Conservation (phyloP, 495 filamentous ascomycete genomes). For the Viridothelium virens region DNA sequence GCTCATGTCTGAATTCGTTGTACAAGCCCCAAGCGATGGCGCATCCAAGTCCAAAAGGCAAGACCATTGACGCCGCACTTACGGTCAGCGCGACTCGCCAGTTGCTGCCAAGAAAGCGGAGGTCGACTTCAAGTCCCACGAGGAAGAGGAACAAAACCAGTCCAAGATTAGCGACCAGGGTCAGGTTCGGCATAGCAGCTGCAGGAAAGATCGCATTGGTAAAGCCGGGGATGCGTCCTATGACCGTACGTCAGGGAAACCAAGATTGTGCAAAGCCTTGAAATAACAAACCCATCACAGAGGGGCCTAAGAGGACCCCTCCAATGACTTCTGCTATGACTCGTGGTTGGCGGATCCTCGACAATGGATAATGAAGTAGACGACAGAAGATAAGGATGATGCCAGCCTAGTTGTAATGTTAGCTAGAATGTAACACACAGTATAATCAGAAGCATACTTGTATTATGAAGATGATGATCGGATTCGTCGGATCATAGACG, state of each 20-base stretch:
- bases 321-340: constrained; percentile 96
- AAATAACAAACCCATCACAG: constrained; percentile 56
- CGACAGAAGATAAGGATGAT: constrained; percentile 91
- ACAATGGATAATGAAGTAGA: constrained; percentile 73
- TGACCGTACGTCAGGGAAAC: background rate
- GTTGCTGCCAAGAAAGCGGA: constrained; percentile 75
- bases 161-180: constrained; percentile 81
- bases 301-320: constrained; percentile 82
- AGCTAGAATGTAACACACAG: constrained; percentile 12
- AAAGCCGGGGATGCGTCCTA: constrained; percentile 65
- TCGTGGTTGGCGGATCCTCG: constrained; percentile 77
- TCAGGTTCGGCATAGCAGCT: constrained; percentile 64
- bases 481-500: constrained; percentile 64
- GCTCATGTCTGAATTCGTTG: constrained; percentile 62
- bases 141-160: constrained; percentile 87
- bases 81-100: constrained; percentile 81
- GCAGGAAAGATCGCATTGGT: constrained; percentile 66
- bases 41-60: constrained; percentile 65
- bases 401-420: constrained; percentile 48
- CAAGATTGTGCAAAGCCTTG: background rate
- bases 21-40: constrained; percentile 85
- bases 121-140: constrained; percentile 85
- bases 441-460: constrained; percentile 50
- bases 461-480: constrained; percentile 90
- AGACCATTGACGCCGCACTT: constrained; percentile 72